These are phyloP conservation scores for Ceratocystis lukuohia DNA, from an alignment of 2,329 filamentous ascomycete genomes.

Conservation along the genomic window DNA sequence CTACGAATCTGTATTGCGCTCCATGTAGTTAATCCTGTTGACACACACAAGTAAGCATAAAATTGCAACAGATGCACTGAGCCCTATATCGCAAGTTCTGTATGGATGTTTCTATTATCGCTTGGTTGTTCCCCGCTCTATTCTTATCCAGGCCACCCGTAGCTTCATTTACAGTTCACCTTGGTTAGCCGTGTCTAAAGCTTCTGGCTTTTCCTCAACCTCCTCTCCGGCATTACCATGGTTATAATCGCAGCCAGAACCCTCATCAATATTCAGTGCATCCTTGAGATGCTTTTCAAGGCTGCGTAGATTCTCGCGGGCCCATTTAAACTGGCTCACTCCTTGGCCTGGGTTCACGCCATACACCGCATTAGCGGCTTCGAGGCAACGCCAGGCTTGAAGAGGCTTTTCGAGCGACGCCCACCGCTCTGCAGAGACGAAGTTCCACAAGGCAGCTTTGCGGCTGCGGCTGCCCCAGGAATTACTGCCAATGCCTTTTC, in stretches of 20 bases:
- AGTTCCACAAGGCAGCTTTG: conserved; percentile 82
- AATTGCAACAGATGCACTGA: too few species aligned
- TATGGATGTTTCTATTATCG: not conserved
- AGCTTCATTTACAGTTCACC: not conserved
- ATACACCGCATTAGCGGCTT: conserved; percentile 28
- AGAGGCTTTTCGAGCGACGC: conserved; percentile 60
- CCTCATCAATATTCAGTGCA: conserved; percentile 8
- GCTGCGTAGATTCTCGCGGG: conserved; percentile 12
- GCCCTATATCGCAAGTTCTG: too few species aligned
- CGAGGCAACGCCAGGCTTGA: conserved; percentile 65
- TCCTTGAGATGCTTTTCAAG: conserved; percentile 15
- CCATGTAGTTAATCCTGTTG: too few species aligned
- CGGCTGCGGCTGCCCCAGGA: conserved; percentile 58
- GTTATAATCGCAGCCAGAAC: not conserved
- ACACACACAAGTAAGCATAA: too few species aligned
- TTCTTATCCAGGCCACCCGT: not conserved
- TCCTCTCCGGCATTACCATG: not conserved
- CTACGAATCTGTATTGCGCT: too few species aligned
- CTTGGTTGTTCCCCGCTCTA: not conserved
- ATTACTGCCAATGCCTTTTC: conserved; percentile 51
- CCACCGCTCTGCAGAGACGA: conserved; percentile 76
- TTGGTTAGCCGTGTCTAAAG: conserved; percentile 5
- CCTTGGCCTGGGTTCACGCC: conserved; percentile 5
- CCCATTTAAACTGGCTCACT: conserved; percentile 12
- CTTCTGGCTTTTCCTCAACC: conserved; percentile 15